Conservation (phyloP, 208 protist genomes). For the Angomonas ambiguus region DNA sequence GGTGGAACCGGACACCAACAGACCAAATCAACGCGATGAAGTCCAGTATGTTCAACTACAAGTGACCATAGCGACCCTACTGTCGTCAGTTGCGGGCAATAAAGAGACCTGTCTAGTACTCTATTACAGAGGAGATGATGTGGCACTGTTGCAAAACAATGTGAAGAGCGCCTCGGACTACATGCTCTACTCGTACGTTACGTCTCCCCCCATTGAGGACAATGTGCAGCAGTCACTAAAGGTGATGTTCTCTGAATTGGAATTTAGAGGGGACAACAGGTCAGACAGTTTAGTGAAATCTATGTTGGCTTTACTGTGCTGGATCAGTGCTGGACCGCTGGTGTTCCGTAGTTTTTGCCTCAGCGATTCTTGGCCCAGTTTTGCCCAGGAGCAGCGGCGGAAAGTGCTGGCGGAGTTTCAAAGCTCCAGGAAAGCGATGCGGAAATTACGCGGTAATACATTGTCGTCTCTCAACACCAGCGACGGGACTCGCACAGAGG, state of each 20-base stretch:
- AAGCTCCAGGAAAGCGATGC: not conserved
- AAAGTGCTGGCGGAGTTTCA: slow-evolving; percentile 10
- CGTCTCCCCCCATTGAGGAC: slow-evolving; percentile 60
- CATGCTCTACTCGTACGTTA: slow-evolving; percentile 69
- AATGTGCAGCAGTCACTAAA: slow-evolving; percentile 24
- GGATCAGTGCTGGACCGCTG: slow-evolving; percentile 56
- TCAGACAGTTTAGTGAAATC: slow-evolving; percentile 16
- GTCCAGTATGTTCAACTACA: not conserved
- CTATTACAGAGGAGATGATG: slow-evolving; percentile 82
- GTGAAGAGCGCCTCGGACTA: slow-evolving; percentile 51
- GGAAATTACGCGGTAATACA: not conserved
- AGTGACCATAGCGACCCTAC: not conserved
- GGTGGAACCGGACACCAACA: no score
- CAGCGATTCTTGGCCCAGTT: slow-evolving; percentile 60
- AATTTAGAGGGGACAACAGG: slow-evolving; percentile 10
- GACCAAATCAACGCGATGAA: no score
- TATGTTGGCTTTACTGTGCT: slow-evolving; percentile 29
- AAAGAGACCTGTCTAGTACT: slow-evolving; percentile 75
- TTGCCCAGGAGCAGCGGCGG: slow-evolving; percentile 79
- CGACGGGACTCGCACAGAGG: slow-evolving; percentile 3
- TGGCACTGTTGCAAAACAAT: slow-evolving; percentile 76
- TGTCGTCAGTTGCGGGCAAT: slow-evolving; percentile 45
- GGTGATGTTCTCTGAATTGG: not conserved
- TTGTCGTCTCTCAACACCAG: not conserved
- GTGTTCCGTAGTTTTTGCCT: slow-evolving; percentile 82